Evolutionary conservation across 73 alveolate species (phyloP).

Genomic region (Paramecium biaurelia): DNA sequence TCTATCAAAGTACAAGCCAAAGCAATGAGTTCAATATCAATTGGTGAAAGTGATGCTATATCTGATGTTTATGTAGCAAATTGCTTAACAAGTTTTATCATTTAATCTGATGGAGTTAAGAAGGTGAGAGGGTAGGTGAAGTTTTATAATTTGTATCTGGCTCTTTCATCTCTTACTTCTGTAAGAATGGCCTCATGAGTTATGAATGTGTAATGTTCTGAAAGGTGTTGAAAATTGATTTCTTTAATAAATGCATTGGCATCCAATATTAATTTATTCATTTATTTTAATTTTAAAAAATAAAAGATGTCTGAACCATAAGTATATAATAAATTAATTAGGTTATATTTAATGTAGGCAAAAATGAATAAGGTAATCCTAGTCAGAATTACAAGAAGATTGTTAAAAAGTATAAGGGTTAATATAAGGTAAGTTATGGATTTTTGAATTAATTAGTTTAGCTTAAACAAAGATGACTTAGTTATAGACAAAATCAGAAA

Average conservation of each 20-base stretch:
- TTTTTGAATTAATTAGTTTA: slow-evolving; percentile 17
- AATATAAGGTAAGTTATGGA: slow-evolving; percentile 47
- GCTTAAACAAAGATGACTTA: slow-evolving; percentile 60
- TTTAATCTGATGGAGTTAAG: slow-evolving; percentile 19
- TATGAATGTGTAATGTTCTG: slow-evolving; percentile 23
- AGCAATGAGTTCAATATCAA: slow-evolving; percentile 60
- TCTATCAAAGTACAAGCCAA: slow-evolving; percentile 47
- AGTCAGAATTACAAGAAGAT: slow-evolving; percentile 51
- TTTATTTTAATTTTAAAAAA: background rate
- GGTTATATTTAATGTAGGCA: slow-evolving; percentile 59
- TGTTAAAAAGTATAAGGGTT: slow-evolving; percentile 57
- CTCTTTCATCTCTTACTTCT: slow-evolving; percentile 56
- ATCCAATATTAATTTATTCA: slow-evolving; percentile 55
- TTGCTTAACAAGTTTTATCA: slow-evolving; percentile 1
- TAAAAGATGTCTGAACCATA: slow-evolving; percentile 12
- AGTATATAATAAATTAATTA: background rate
- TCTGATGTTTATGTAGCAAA: slow-evolving; percentile 59
- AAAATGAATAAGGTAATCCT: slow-evolving; percentile 61
- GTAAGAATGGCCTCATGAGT: slow-evolving; percentile 39
- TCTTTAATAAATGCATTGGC: slow-evolving; percentile 63
- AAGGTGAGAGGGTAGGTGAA: slow-evolving; percentile 9
- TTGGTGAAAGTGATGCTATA: slow-evolving; percentile 42
- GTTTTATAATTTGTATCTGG: slow-evolving; percentile 35
- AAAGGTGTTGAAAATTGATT: slow-evolving; percentile 47
- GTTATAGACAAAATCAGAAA: slow-evolving; percentile 66